Evolutionary conservation across 768 basidiomycete genomes (phyloP).

Genomic region (Boletus vinaceobasis): DNA sequence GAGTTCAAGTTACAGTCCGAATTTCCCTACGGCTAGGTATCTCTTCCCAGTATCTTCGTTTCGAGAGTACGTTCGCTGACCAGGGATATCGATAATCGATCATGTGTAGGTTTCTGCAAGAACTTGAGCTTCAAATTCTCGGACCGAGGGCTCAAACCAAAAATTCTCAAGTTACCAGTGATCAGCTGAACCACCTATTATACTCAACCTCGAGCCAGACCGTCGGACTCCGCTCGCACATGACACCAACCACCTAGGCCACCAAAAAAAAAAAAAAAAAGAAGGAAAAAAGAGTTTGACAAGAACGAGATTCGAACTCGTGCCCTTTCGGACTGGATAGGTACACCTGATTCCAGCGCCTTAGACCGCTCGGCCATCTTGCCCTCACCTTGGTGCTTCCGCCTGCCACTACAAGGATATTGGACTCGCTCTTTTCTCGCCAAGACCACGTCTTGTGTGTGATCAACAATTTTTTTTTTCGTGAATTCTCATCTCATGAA

Average conservation of each 20-base stretch:
- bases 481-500: too few species aligned
- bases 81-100: not conserved
- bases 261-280: not conserved
- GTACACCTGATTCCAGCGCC: conserved; percentile 52
- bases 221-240: not conserved
- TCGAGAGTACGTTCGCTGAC: not conserved
- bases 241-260: too few species aligned
- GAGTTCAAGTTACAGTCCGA: not conserved
- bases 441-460: too few species aligned
- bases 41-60: not conserved
- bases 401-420: too few species aligned
- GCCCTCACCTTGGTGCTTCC: conserved; percentile 3
- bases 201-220: not conserved
- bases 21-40: not conserved
- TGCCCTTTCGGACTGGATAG: conserved; percentile 30
- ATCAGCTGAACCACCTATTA: not conserved
- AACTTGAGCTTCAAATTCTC: not conserved
- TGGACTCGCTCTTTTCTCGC: not conserved
- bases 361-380: conserved; percentile 60
- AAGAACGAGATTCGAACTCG: conserved; percentile 39
- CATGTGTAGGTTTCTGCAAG: not conserved
- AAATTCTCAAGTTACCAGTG: not conserved
- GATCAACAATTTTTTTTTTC: too few species aligned
- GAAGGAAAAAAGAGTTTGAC: conserved; percentile 24
- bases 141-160: not conserved